These are phyloP conservation scores for Nakazawaea wyomingensis DNA, from an alignment of 805 yeast genomes.

Conservation along the genomic window DNA sequence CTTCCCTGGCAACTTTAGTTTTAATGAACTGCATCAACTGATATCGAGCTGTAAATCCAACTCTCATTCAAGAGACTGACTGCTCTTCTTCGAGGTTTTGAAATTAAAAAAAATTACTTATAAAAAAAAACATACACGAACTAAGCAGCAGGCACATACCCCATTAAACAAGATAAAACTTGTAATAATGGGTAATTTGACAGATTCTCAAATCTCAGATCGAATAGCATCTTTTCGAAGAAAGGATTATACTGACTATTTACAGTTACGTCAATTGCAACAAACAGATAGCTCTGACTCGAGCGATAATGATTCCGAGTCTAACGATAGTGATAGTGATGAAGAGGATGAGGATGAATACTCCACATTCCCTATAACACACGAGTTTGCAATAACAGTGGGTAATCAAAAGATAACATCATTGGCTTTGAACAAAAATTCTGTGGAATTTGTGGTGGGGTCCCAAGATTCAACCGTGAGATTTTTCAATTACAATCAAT, in stretches of 20 bases:
- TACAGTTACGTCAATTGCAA: conserved; percentile 13
- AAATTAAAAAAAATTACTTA: not conserved
- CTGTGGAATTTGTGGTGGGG: conserved; percentile 23
- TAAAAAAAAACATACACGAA: no score
- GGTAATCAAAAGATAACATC: conserved; percentile 20
- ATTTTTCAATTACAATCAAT: conserved; percentile 28
- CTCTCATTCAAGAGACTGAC: conserved; percentile 12
- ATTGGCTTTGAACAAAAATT: conserved; percentile 21
- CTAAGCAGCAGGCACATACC: no score
- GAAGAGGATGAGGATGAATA: conserved; percentile 23
- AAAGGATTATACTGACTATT: conserved; percentile 8
- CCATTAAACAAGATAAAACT: no score
- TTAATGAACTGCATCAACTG: conserved; percentile 21
- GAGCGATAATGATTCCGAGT: conserved; percentile 6
- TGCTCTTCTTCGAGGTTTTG: not conserved
- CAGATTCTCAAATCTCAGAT: not conserved
- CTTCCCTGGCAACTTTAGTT: conserved; percentile 40
- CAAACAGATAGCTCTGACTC: conserved; percentile 5
- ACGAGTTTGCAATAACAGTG: conserved; percentile 21
- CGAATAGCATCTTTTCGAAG: conserved; percentile 2
- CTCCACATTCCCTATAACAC: conserved; percentile 30
- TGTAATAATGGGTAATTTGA: not conserved
- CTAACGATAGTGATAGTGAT: conserved; percentile 15
- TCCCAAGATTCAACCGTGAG: conserved; percentile 23
- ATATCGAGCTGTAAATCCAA: conserved; percentile 13